Conservation (phyloP, 176 grass and related monocot genomes). For the Elymus sibiricus region DNA sequence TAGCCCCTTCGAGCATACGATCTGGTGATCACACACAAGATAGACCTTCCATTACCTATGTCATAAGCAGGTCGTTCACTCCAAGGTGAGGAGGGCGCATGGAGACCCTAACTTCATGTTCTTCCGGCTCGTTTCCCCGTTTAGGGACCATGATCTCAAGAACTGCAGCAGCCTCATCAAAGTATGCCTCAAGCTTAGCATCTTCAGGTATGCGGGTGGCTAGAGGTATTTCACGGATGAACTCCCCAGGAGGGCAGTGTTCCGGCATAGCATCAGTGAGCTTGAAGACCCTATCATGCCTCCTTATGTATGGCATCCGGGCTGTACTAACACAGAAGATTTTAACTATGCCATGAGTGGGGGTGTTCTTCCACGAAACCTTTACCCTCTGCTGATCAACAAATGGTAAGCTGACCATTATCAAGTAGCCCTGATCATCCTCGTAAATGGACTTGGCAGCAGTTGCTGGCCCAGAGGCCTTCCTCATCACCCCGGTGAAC, state of each 20-base stretch:
- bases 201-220: constrained; percentile 88
- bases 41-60: constrained; percentile 33
- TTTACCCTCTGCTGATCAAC: constrained; percentile 93
- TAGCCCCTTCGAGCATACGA: neutral
- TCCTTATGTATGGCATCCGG: constrained; percentile 52
- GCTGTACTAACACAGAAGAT: constrained; percentile 82
- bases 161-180: constrained; percentile 71
- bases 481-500: constrained; percentile 86
- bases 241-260: constrained; percentile 93
- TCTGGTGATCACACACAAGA: constrained; percentile 16
- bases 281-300: constrained; percentile 71
- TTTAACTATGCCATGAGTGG: constrained; percentile 85
- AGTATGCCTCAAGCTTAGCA: constrained; percentile 89
- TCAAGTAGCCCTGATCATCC: constrained; percentile 77
- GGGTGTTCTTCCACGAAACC: constrained; percentile 89
- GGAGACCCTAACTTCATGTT: constrained; percentile 92
- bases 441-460: constrained; percentile 94
- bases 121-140: constrained; percentile 65
- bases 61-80: constrained; percentile 71
- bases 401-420: constrained; percentile 86
- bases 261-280: constrained; percentile 59
- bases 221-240: constrained; percentile 81
- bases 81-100: constrained; percentile 87
- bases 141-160: constrained; percentile 98
- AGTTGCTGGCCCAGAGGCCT: constrained; percentile 64